Base-by-base conservation (phyloP, 805 yeast genomes). In the Yarrowia keelungensis region DNA sequence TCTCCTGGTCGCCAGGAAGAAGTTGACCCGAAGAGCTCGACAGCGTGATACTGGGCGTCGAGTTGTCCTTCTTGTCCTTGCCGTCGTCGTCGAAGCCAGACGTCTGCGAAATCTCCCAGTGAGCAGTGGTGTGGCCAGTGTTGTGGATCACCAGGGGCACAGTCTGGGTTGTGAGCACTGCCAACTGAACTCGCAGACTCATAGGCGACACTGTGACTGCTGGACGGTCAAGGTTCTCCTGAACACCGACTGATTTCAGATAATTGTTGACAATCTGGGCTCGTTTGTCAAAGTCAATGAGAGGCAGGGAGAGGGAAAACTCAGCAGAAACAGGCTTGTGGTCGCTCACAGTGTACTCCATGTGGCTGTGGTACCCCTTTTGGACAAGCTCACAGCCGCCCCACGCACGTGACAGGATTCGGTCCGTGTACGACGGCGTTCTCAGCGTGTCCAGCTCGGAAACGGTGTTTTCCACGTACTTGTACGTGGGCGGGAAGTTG, bases 361-460 rank as follows among this genome's bases (percentile, higher is more conserved):
- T 70, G 36, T 71, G 58, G 10, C 75, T 53, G 11, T 54, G 70
- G 66, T 79, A 80, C 9, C 73, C 74, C 8, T 73, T 69, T 38
- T 71, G 74, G 3, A 72, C 64, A 46, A 70, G 41, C 72, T 61
- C 26, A 61, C 47, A 56, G 32, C 62, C 69, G 56, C 59, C 70
- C 36, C 58, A 70, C 43, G 19, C 56, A 0, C 61, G 68, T 3
- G 70, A 56, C 8, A 71, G 45, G 2, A 87, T 81, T 41, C 90
- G 79, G 70, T 87, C 90, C 0, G 89, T 86, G 73, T 86, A 87
- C 0, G 89, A 84, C 0, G 90, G 89, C 8, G 78, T 75, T 59
- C 89, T 77, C 19, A 73, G 76, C 4, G 72, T 72, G 32, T 72
- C 72, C 49, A 73, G 70, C 42, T 67, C 56, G 41, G 72, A 67